phyloP scores from a whole-genome alignment of 2,329 filamentous ascomycete genomes.

The Ophiocordyceps sinensis region DNA sequence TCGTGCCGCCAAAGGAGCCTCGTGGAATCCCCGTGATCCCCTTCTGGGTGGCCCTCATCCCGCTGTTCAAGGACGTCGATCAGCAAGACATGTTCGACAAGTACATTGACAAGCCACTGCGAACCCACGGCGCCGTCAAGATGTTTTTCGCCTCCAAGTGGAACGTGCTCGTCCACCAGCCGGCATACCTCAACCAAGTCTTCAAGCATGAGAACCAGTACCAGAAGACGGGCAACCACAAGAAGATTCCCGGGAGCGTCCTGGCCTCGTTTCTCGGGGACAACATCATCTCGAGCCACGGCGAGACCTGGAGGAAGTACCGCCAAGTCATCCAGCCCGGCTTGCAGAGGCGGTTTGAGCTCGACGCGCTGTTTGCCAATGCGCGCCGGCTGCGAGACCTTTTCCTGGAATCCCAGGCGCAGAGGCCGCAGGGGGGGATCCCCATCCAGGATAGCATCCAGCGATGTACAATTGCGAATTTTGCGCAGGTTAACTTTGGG shows the following conservation, averaged over 20 bases:
- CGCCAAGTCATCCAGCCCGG: conserved; percentile 20
- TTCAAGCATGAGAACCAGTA: conserved; percentile 17
- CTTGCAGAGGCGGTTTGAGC: conserved; percentile 14
- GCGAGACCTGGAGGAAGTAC: conserved; percentile 20
- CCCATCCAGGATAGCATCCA: conserved; percentile 18
- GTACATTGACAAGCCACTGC: conserved; percentile 23
- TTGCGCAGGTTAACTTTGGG: conserved; percentile 16
- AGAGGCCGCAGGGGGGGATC: conserved; percentile 8
- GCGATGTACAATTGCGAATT: conserved; percentile 20
- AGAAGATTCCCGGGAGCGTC: conserved; percentile 24
- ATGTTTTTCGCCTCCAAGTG: conserved; percentile 33
- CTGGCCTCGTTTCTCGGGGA: conserved; percentile 22
- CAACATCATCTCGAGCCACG: conserved; percentile 24
- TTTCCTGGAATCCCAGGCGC: conserved; percentile 14
- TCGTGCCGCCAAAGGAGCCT: conserved; percentile 12
- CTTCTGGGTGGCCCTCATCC: conserved; percentile 26
- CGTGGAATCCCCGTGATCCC: conserved; percentile 26
- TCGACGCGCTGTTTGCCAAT: conserved; percentile 10
- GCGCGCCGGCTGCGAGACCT: conserved; percentile 11
- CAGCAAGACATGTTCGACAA: conserved; percentile 23
- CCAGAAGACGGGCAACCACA: conserved; percentile 24
- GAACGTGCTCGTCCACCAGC: conserved; percentile 31
- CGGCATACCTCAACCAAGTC: conserved; percentile 25
- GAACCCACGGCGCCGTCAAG: conserved; percentile 28
- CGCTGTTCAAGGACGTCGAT: conserved; percentile 26